phyloP scores from a whole-genome alignment of 352 stramenopile genomes.

The Globisporangium canariense region DNA sequence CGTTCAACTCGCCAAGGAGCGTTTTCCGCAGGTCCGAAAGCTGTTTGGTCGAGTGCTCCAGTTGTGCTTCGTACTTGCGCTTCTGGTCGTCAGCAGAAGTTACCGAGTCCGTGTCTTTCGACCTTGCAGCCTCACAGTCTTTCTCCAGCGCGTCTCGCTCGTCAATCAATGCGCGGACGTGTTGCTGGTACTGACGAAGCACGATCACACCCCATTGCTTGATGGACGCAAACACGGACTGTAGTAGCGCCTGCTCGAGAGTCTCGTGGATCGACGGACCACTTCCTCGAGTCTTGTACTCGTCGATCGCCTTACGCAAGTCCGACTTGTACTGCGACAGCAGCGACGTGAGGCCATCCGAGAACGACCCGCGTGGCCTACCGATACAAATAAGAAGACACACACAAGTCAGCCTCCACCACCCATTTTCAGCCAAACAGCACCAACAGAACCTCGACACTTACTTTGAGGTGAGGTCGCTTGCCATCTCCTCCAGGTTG shows the following conservation, averaged over 20 bases:
- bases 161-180: slow-evolving; percentile 28
- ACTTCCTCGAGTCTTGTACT: slow-evolving; percentile 32
- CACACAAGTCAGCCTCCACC: neutral
- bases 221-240: slow-evolving; percentile 40
- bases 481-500: slow-evolving; percentile 35
- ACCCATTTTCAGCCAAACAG: neutral
- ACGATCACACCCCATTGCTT: slow-evolving; percentile 42
- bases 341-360: slow-evolving; percentile 40
- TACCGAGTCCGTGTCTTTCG: slow-evolving; percentile 25
- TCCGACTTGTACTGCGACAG: slow-evolving; percentile 64
- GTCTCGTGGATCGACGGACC: slow-evolving; percentile 24
- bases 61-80: slow-evolving; percentile 35
- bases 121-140: slow-evolving; percentile 21
- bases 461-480: slow-evolving; percentile 27
- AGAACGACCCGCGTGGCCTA: slow-evolving; percentile 44
- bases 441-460: neutral
- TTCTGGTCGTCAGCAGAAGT: slow-evolving; percentile 48
- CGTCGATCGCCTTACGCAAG: slow-evolving; percentile 32
- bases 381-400: neutral
- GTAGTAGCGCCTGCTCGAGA: slow-evolving; percentile 33
- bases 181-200: slow-evolving; percentile 45
- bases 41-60: slow-evolving; percentile 46
- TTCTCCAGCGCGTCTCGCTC: slow-evolving; percentile 29
- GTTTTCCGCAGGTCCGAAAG: slow-evolving; percentile 44
- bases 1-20: slow-evolving; percentile 42